Base-by-base conservation (phyloP, 2,329 filamentous ascomycete species). In the Xylariaceae sp. region DNA sequence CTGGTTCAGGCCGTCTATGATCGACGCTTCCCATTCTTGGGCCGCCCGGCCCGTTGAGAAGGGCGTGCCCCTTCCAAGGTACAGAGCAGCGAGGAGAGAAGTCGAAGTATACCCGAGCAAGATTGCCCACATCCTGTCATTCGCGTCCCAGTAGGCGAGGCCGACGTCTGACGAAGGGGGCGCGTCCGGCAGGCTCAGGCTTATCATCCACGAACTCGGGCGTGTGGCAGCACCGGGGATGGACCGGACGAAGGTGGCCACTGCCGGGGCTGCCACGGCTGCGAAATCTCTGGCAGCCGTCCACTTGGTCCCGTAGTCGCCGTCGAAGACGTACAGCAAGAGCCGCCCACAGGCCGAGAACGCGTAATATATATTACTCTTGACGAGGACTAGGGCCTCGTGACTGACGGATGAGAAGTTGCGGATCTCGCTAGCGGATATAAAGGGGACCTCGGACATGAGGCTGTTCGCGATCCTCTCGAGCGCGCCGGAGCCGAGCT, bases 1-100 rank as follows among this genome's bases (percentile, higher is more conserved):
- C 67, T 98, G 93, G 43, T 88, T 81, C 15, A 98, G 69, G 2
- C 80, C 72, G 43, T 96, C 90, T 16, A 90, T 81, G 26, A 95
- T 59, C 6, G 80, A 73, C 16, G 81, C 83, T 56, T 96, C 89
- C 70, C 72, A 75, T 19, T 76, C 73, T 38, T 75, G 72, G 32
- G 72, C 66, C 2, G 71, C 59, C 36, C 66, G 66, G 3, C 67
- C 61, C 2, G 63, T 63, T 2, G 80, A 79, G 43, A 94, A 73
- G 0, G 84, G 76, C 5, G 73, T 73, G 17, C 82, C 81, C 37
- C 82, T 70, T 36, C 77, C 80, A 19, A 96, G 70, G 55, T 96
- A 98, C 2, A 90, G 62, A 16, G 83, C 78, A 3, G 87, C 86
- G 19, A 83, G 56, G 28, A 84, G 51, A 9, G 81, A 85, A 24